Conservation (phyloP, 148 eudicot species). For the Bassia scoparia region DNA sequence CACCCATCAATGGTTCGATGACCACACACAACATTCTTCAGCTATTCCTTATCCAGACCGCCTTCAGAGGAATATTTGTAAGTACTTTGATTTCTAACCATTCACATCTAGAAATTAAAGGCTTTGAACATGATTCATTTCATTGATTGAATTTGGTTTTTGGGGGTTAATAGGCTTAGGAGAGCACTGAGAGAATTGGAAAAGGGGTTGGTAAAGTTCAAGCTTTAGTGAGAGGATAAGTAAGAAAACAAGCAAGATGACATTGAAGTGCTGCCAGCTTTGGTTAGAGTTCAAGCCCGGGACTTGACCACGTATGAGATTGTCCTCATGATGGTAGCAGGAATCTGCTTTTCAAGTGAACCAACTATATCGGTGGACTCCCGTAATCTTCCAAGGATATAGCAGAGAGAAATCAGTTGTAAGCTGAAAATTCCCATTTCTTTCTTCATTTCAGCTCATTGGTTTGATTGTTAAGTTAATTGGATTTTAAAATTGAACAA, state of each 20-base stretch:
- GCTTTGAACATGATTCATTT: not conserved
- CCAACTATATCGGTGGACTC: constrained; percentile 55
- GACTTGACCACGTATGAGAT: constrained; percentile 56
- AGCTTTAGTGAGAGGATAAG: constrained; percentile 90
- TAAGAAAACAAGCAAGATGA: constrained; percentile 79
- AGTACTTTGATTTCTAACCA: not conserved
- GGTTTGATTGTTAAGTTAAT: not conserved
- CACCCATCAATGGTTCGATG: constrained; percentile 22
- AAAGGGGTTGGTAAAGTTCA: constrained; percentile 94
- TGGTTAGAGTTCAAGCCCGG: constrained; percentile 64
- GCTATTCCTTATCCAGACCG: constrained; percentile 77
- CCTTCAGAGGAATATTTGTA: constrained; percentile 83
- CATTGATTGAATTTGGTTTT: constrained; percentile 12
- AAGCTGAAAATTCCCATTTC: constrained; percentile 12
- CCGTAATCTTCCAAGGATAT: constrained; percentile 44
- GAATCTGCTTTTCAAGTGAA: constrained; percentile 68
- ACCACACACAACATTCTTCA: constrained; percentile 38
- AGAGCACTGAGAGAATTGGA: constrained; percentile 67
- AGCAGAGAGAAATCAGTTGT: constrained; percentile 61
- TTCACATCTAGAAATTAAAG: not conserved
- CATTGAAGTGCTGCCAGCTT: constrained; percentile 80
- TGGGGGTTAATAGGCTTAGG: constrained; percentile 60
- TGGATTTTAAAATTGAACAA: not conserved
- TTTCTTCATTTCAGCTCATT: not conserved
- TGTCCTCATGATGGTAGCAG: constrained; percentile 66